These are phyloP conservation scores for Penicillium sp. DNA, from an alignment of 2,329 filamentous ascomycete genomes.

Conservation along the genomic window DNA sequence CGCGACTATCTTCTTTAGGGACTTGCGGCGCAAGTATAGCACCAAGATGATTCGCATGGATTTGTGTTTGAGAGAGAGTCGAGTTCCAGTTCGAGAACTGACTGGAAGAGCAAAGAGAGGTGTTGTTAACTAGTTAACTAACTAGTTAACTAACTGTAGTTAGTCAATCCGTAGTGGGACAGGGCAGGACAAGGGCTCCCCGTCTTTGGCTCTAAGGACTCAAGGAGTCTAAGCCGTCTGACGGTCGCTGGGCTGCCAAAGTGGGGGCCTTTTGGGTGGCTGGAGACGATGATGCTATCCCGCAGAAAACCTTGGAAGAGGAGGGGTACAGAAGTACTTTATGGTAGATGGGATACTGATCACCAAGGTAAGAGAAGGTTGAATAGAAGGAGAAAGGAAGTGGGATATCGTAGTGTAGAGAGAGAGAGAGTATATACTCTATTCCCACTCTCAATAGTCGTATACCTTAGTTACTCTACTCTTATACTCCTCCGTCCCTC, in stretches of 20 bases:
- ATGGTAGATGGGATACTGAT: too few relatives aligned
- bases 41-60: neutral
- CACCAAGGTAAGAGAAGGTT: neutral
- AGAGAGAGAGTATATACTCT: neutral
- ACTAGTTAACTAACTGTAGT: too few relatives aligned
- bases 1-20: slow-evolving; percentile 1
- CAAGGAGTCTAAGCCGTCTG: neutral
- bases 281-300: slow-evolving; percentile 26
- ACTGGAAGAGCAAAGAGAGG: neutral
- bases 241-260: slow-evolving; percentile 12
- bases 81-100: neutral
- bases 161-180: neutral
- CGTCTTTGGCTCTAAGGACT: neutral
- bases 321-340: neutral
- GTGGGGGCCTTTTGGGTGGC: slow-evolving; percentile 14
- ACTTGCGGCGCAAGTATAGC: neutral
- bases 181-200: neutral
- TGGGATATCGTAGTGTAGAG: slow-evolving; percentile 3
- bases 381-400: neutral
- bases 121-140: too few relatives aligned
- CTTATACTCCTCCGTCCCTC: neutral
- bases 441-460: neutral
- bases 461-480: neutral
- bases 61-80: neutral
- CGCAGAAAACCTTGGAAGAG: slow-evolving; percentile 1